A percentile compares a stretch with the other conserved stretches of the same genome.
phyloP scores from a whole-genome alignment of 75 land plant species.

The Adiantum capillusveneris region DNA sequence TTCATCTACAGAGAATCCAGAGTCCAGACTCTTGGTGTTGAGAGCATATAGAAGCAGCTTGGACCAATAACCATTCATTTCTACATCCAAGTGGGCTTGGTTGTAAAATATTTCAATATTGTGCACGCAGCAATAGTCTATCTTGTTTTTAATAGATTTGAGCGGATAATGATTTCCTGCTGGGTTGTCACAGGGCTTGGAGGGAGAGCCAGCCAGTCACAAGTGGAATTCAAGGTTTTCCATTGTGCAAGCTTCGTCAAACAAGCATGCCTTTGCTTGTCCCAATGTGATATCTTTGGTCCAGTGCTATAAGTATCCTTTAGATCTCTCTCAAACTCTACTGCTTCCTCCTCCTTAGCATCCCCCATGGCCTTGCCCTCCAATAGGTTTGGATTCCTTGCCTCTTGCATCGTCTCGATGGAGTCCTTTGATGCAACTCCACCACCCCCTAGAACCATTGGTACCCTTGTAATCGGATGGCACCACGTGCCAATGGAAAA shows the following conservation, averaged over 20 bases:
- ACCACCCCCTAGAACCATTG: slow-evolving; percentile 20
- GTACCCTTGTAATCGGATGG: no score
- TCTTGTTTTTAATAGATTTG: slow-evolving; percentile 67
- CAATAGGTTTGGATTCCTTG: no score
- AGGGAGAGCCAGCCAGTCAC: slow-evolving; percentile 71
- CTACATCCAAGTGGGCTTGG: slow-evolving; percentile 53
- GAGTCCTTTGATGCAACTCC: slow-evolving; percentile 8
- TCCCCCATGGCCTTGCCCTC: no score
- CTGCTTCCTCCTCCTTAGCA: slow-evolving; percentile 40
- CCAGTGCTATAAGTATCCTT: slow-evolving; percentile 41
- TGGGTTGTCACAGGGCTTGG: slow-evolving; percentile 57
- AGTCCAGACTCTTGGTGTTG: no score
- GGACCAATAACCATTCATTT: slow-evolving; percentile 69
- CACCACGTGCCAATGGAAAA: no score
- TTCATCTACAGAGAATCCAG: no score
- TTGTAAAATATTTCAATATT: slow-evolving; percentile 67
- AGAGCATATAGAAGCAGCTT: slow-evolving; percentile 65
- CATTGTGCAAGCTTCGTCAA: slow-evolving; percentile 20
- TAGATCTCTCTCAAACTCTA: slow-evolving; percentile 30
- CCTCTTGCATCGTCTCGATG: slow-evolving; percentile 13
- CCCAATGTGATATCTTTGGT: slow-evolving; percentile 71
- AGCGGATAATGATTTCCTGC: slow-evolving; percentile 66
- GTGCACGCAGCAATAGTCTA: slow-evolving; percentile 68
- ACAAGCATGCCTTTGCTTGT: slow-evolving; percentile 48
- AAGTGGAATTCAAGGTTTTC: slow-evolving; percentile 54